Percentiles rank a stretch among this genome's conserved stretches.
Conservation (phyloP, 306 rosid species). For the Amphicarpaea edgeworthii region DNA sequence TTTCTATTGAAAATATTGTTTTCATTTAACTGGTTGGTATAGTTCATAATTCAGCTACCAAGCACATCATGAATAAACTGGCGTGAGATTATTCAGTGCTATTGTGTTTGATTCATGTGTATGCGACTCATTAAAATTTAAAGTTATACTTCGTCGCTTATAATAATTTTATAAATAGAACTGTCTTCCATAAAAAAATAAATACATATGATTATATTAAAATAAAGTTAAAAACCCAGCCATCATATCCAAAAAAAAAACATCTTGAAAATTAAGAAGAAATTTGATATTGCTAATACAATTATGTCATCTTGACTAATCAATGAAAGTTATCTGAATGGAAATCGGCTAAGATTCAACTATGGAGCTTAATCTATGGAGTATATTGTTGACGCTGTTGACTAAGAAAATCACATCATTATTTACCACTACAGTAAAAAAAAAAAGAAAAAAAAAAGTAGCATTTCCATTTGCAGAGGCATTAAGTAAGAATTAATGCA, state of each 20-base stretch:
- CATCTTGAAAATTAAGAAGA: background rate
- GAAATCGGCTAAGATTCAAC: slow-evolving; percentile 11
- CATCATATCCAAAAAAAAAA: background rate
- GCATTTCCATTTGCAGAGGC: background rate
- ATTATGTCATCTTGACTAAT: background rate
- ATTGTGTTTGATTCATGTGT: too few species aligned
- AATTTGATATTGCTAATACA: background rate
- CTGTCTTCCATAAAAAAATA: too few species aligned
- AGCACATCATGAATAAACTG: too few species aligned
- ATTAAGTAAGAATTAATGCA: background rate
- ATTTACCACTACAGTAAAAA: too few species aligned
- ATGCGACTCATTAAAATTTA: too few species aligned
- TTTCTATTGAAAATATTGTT: background rate
- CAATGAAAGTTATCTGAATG: background rate
- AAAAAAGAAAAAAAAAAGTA: background rate
- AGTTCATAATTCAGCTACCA: too few species aligned
- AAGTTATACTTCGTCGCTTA: too few species aligned
- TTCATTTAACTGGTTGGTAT: background rate
- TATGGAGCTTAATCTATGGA: background rate
- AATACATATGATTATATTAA: too few species aligned
- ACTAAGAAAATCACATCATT: background rate
- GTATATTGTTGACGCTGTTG: background rate
- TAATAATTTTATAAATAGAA: too few species aligned
- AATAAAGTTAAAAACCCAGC: background rate
- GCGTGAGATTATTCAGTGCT: too few species aligned